Evolutionary conservation across 2,329 filamentous ascomycete species (phyloP), one percentile per base, ranked within the genome.

Genomic region (Sordariomycetes sp.): DNA sequence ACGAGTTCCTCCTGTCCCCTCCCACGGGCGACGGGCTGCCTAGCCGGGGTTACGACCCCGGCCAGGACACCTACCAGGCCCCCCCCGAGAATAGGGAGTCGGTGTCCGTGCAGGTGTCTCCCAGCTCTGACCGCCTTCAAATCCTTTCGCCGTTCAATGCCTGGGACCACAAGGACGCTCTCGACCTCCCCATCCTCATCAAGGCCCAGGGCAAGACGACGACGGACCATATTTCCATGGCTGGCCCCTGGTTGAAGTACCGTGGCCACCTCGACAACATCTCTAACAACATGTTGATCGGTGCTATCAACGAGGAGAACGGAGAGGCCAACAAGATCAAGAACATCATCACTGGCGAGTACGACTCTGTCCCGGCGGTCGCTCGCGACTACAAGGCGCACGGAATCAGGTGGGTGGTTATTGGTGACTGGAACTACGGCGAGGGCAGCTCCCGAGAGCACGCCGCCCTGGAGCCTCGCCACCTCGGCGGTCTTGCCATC

Each of bases 371-470:
- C 59, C 94, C 94, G 60, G 90, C 88, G 61, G 92, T 92, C 69
- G 94, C 94, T 66, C 90, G 93, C 81, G 90, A 96, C 79, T 97
- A 97, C 87, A 99, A 99, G 88, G 85, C 87, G 74, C 92, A 94
- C 79, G 91, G 90, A 61, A 87, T 97, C 74, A 85, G 86, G 77
- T 99, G 94, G 94, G 92, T 97, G 71, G 94, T 99, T 64, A 77
- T 99, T 70, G 94, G 94, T 79, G 94, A 97, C 83, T 97, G 91
- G 91, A 99, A 99, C 83, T 97, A 97, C 78, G 94, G 94, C 65
- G 94, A 99, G 79, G 94, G 94, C 67, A 90, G 85, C 72, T 97
- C 94, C 63, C 91, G 94, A 83, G 94, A 99, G 82, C 94, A 99
- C 74, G 94, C 94, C 67, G 94, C 94, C 75, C 86, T 99, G 62